phyloP scores from a whole-genome alignment of 1,139 yeast genomes.

The Debaryomyces nepalensis region DNA sequence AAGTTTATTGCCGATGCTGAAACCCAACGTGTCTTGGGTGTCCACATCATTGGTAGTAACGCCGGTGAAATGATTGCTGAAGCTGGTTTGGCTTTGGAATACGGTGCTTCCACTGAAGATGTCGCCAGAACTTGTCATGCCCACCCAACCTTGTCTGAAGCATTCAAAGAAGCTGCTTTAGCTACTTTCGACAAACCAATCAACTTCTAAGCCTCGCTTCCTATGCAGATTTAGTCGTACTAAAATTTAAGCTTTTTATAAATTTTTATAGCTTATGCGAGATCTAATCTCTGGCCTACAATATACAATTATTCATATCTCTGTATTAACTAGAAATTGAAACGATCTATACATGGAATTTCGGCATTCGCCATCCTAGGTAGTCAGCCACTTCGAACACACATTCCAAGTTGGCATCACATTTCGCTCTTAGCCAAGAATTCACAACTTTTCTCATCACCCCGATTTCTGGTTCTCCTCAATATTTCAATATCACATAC shows the following conservation, averaged over 20 bases:
- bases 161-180: conserved; percentile 97
- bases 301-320: conserved; percentile 1
- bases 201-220: conserved; percentile 63
- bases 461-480: too few relatives aligned
- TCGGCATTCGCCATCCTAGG: too few relatives aligned
- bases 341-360: conserved; percentile 1
- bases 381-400: too few relatives aligned
- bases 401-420: too few relatives aligned
- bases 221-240: background rate
- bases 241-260: conserved; percentile 5
- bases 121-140: conserved; percentile 98
- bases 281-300: background rate
- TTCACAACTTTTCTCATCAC: too few relatives aligned
- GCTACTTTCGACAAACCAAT: conserved; percentile 90
- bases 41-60: conserved; percentile 95
- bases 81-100: conserved; percentile 96
- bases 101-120: conserved; percentile 98
- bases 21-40: conserved; percentile 95
- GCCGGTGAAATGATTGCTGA: conserved; percentile 99
- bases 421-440: background rate
- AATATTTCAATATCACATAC: conserved; percentile 53
- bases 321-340: background rate
- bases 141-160: conserved; percentile 97
- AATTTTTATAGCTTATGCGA: background rate
- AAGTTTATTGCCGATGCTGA: conserved; percentile 96